A percentile compares a stretch with the other conserved stretches of the same genome.
Evolutionary conservation across 169 alveolate species (phyloP).

Genomic region (Toxoplasma gondii): DNA sequence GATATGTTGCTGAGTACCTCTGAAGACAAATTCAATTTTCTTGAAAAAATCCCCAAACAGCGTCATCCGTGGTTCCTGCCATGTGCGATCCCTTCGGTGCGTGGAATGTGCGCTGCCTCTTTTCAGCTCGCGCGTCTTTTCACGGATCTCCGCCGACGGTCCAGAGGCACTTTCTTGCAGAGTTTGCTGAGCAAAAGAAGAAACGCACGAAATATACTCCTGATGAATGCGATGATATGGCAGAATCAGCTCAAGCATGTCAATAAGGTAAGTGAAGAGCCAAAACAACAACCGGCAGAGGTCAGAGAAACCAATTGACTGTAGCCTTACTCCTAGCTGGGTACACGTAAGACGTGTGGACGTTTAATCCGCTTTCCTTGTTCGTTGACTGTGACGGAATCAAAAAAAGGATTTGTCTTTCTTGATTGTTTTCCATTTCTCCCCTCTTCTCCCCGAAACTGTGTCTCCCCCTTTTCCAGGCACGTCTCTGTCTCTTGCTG

Average conservation of each 20-base stretch:
- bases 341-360: not conserved
- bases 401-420: too few relatives aligned
- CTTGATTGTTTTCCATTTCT: not conserved
- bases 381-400: too few relatives aligned
- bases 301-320: too few relatives aligned
- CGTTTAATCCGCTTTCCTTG: not conserved
- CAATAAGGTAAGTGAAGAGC: not conserved
- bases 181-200: not conserved
- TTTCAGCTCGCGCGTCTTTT: not conserved
- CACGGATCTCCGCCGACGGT: constrained; percentile 6
- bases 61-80: too few relatives aligned
- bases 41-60: too few relatives aligned
- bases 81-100: not conserved
- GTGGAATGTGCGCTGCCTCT: not conserved
- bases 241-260: constrained; percentile 21
- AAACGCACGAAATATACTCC: constrained; percentile 8
- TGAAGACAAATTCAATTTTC: too few relatives aligned
- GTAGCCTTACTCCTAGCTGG: too few relatives aligned
- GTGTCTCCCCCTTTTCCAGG: not conserved
- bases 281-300: too few relatives aligned
- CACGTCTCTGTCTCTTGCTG: constrained; percentile 29
- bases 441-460: not conserved
- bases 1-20: too few relatives aligned
- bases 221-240: constrained; percentile 42
- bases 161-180: constrained; percentile 33